Evolutionary conservation across 768 basidiomycete genomes (phyloP), one percentile per base, ranked within the genome.

Genomic region (Pleurotus cornucopiae): DNA sequence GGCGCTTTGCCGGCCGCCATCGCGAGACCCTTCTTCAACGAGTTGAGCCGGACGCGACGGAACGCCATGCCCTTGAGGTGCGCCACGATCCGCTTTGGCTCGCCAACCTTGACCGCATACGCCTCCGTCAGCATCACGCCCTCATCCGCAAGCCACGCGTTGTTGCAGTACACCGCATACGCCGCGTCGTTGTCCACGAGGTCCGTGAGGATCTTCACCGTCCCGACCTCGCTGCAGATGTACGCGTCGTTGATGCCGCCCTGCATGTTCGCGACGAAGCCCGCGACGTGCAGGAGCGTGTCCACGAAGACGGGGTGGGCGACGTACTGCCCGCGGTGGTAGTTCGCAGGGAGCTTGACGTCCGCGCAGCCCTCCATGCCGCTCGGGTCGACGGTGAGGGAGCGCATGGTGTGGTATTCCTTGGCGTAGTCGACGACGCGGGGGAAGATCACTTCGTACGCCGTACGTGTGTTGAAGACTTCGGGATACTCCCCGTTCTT

Each of bases 381-480:
- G 54, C 75, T 69, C 2, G 73, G 52, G 49, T 75, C 70, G 54
- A 89, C 71, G 4, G 76, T 76, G 30, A 91, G 68, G 0, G 76
- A 75, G 56, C 75, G 72, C 55, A 90, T 78, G 12, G 82, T 78
- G 21, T 77, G 86, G 64, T 85, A 89, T 25, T 73, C 68, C 34
- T 73, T 66, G 1, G 79, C 74, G 61, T 90, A 91, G 13, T 79
- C 74, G 21, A 91, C 88, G 46, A 89, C 74, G 5, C 84, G 81
- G 18, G 86, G 78, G 61, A 89, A 89, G 49, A 89, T 79, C 38
- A 84, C 73, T 41, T 87, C 79, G 64, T 91, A 91, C 0, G 76
- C 67, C 0, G 80, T 82, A 38, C 77, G 80, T 16, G 78, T 74
- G 2, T 75, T 77, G 65, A 86, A 85, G 0, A 73, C 74, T 64